A percentile compares a stretch with the other conserved stretches of the same genome.
phyloP scores from a whole-genome alignment of 2,329 filamentous ascomycete species.

The Myriosclerotinia scirpicola region DNA sequence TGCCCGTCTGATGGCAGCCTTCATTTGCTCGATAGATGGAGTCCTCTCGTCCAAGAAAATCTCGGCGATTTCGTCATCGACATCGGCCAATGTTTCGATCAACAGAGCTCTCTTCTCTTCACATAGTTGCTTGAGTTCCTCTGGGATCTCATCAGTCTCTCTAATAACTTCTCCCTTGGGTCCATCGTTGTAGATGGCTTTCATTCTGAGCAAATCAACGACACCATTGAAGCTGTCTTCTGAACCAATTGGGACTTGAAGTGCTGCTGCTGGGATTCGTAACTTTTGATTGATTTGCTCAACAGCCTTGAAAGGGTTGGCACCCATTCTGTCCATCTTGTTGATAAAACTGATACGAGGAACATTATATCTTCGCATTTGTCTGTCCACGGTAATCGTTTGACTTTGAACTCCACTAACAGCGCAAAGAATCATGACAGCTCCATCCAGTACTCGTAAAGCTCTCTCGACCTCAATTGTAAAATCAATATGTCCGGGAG shows the following conservation, averaged over 20 bases:
- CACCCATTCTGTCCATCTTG: conserved; percentile 99
- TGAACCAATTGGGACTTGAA: conserved; percentile 90
- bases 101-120: conserved; percentile 80
- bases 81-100: conserved; percentile 93
- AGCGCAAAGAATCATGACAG: conserved; percentile 97
- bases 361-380: conserved; percentile 98
- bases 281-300: conserved; percentile 98
- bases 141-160: conserved; percentile 77
- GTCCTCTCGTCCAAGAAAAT: conserved; percentile 85
- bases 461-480: conserved; percentile 98
- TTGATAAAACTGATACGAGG: conserved; percentile 96
- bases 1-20: conserved; percentile 84
- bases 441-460: conserved; percentile 89
- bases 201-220: conserved; percentile 89
- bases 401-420: conserved; percentile 97
- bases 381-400: conserved; percentile 95
- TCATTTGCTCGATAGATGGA: conserved; percentile 80
- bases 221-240: conserved; percentile 93
- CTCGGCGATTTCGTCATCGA: conserved; percentile 97
- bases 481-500: conserved; percentile 97
- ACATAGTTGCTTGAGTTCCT: conserved; percentile 71
- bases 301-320: conserved; percentile 95
- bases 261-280: conserved; percentile 85
- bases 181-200: conserved; percentile 89
- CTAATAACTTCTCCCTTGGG: conserved; percentile 74